Evolutionary conservation across 140 eudicot species (phyloP).

Genomic region (Erigeron philadelphicus): DNA sequence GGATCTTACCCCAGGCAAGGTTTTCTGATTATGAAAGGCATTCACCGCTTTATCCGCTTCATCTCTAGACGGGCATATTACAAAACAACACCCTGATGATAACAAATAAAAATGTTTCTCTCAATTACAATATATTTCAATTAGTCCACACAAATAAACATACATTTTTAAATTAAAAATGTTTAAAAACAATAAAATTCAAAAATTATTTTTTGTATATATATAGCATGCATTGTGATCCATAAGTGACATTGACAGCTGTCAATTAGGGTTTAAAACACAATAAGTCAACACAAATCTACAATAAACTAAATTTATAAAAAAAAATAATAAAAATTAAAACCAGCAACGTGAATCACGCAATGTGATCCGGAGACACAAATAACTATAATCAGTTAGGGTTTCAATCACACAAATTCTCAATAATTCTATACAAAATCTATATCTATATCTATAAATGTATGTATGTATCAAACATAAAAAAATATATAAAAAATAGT

Average conservation of each 20-base stretch:
- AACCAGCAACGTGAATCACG: not conserved
- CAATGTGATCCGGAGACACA: conserved; percentile 39
- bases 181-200: not conserved
- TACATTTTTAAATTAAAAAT: not conserved
- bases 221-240: no score
- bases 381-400: conserved; percentile 36
- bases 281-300: no score
- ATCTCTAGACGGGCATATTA: conserved; percentile 80
- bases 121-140: not conserved
- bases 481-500: conserved; percentile 13
- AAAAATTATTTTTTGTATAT: not conserved
- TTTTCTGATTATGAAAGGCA: conserved; percentile 82
- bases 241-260: no score
- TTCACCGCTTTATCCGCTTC: conserved; percentile 90
- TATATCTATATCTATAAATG: no score
- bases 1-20: conserved; percentile 72
- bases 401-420: conserved; percentile 22
- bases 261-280: no score
- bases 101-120: not conserved
- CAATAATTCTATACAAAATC: conserved; percentile 33
- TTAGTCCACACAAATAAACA: not conserved
- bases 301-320: no score
- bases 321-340: not conserved
- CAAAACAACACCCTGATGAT: conserved; percentile 83
- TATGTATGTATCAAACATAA: not conserved